These are phyloP conservation scores for Lepiota venenata DNA, from an alignment of 768 basidiomycete genomes.

Conservation along the genomic window DNA sequence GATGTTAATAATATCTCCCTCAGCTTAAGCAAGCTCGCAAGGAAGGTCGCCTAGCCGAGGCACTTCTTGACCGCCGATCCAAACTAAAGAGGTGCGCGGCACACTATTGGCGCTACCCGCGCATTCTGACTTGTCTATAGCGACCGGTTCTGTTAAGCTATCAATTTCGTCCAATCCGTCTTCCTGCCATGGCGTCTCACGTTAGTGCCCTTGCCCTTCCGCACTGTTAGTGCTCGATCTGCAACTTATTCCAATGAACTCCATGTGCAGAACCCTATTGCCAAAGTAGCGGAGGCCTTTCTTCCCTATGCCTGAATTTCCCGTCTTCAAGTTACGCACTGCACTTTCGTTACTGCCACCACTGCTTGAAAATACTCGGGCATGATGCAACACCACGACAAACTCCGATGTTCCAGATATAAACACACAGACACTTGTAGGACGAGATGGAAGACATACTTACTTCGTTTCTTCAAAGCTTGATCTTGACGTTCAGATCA, in stretches of 20 bases:
- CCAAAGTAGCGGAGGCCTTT: neutral
- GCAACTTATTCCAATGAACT: neutral
- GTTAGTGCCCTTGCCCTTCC: neutral
- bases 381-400: too few relatives aligned
- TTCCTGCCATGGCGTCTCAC: neutral
- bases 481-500: neutral
- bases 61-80: constrained; percentile 75
- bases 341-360: too few relatives aligned
- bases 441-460: too few relatives aligned
- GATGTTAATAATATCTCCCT: constrained; percentile 1
- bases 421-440: too few relatives aligned
- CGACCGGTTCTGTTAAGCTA: constrained; percentile 48
- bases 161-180: neutral
- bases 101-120: neutral
- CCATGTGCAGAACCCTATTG: neutral
- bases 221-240: neutral
- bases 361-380: too few relatives aligned
- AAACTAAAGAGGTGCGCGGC: constrained; percentile 77
- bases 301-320: neutral
- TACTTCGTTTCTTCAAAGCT: neutral
- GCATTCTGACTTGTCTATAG: constrained; percentile 21
- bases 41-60: constrained; percentile 80
- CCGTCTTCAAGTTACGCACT: neutral
- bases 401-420: too few relatives aligned
- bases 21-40: constrained; percentile 78